Conservation (phyloP, 225 moss, liverwort and hornwort species). For the Climacium dendroides region DNA sequence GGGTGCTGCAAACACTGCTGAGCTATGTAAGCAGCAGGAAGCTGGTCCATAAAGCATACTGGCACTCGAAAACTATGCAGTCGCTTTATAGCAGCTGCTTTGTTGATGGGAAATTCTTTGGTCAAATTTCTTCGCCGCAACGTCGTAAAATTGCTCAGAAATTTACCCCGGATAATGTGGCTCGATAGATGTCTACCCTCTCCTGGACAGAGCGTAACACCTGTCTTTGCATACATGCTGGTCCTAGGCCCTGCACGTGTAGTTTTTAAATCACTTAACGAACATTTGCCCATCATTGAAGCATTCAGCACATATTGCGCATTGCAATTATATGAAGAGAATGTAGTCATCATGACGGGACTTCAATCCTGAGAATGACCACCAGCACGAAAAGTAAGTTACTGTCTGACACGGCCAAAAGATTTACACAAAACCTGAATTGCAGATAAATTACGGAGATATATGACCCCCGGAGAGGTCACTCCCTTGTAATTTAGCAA, state of each 20-base stretch:
- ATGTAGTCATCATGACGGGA: slow-evolving; percentile 7
- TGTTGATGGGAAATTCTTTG: neutral
- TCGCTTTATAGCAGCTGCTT: neutral
- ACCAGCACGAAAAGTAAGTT: neutral
- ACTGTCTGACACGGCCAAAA: neutral
- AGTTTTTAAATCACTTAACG: neutral
- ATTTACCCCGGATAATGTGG: neutral
- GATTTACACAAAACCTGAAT: neutral
- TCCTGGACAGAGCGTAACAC: neutral
- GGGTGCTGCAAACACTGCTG: slow-evolving; percentile 15
- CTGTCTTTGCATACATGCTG: neutral
- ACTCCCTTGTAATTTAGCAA: neutral
- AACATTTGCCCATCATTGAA: slow-evolving; percentile 3
- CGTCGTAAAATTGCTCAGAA: neutral
- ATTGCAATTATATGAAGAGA: neutral
- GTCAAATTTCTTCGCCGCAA: neutral
- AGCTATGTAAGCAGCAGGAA: neutral
- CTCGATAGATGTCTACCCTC: neutral
- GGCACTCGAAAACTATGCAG: neutral
- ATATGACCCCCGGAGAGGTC: neutral
- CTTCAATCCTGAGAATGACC: slow-evolving; percentile 9
- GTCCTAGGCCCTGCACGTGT: neutral
- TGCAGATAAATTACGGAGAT: neutral
- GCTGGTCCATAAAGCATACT: slow-evolving; percentile 14
- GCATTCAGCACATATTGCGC: slow-evolving; percentile 14